Base-by-base conservation (phyloP, 140 eudicot genomes). In the Flaveria floridana region DNA sequence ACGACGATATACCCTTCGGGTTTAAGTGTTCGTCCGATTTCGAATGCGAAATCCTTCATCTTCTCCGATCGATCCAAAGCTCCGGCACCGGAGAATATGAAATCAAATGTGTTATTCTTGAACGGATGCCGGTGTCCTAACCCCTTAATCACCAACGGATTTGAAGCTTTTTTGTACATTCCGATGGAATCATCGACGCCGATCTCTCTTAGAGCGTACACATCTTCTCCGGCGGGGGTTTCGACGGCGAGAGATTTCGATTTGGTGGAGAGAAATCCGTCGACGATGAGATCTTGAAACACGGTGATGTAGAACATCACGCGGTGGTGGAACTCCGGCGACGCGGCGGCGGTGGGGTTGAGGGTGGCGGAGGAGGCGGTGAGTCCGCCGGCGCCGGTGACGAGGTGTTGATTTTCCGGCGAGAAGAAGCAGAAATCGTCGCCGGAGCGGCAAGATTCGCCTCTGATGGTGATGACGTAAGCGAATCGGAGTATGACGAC, bases 1-100 rank as follows among this genome's bases (percentile, higher is more conserved):
- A 88, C 85, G 30, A 94, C 94, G 19, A 90, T 46, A 74, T 78
- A 88, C 85, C 97, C 99, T 84, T 88, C 91, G 84, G 93, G 91
- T 79, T 87, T 88, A 30, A 94, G 79, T 23, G 90, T 87, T 81
- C 99, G 77, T 0, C 50, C 71, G 10, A 88, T 78, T 83, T 93
- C 98, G 3, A 67, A 84, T 11, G 87, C 87, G n/a, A 87, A 80
- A 16, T 68, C 85, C 10, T 71, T 82, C 46, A 76, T 72, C 37
- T 80, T 85, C 47, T 0, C 68, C 64, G 90, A 80, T 41, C 68
- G 65, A 34, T 85, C 95, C 6, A 87, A 61, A 63, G 48, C 71
- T 0, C 88, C 93, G 65, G 74, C 82, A n/a, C 93, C 95, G 52
- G 83, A 82, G 81, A 89, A 92, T 14, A 92, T 61, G 58, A 92